These are phyloP conservation scores for Bacterosira constricta DNA, from an alignment of 108 stramenopile species.

Conservation along the genomic window DNA sequence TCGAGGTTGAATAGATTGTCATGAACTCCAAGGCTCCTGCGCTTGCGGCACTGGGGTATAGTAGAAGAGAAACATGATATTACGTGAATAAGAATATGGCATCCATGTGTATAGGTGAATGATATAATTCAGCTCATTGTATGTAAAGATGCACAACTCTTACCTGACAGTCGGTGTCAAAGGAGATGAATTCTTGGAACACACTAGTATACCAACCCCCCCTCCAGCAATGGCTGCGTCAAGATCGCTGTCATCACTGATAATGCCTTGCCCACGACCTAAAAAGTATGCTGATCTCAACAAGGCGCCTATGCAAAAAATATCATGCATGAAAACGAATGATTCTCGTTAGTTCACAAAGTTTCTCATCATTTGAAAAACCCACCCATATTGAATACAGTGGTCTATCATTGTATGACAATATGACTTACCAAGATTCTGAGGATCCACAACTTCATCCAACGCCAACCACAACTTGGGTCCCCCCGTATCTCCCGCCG, in stretches of 20 bases:
- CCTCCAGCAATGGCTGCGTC: neutral
- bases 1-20: conserved; percentile 73
- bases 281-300: conserved; percentile 85
- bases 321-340: neutral
- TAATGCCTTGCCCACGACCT: conserved; percentile 47
- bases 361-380: too few species aligned
- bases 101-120: too few species aligned
- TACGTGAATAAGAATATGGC: too few species aligned
- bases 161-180: conserved; percentile 61
- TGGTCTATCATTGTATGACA: too few species aligned
- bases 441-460: conserved; percentile 94
- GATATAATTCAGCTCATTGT: too few species aligned
- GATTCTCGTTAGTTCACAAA: too few species aligned
- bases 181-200: conserved; percentile 90
- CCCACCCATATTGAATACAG: too few species aligned
- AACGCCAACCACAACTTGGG: conserved; percentile 81
- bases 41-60: conserved; percentile 82
- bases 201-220: conserved; percentile 70
- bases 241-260: conserved; percentile 11
- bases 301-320: conserved; percentile 44
- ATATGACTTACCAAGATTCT: conserved; percentile 82
- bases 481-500: conserved; percentile 4
- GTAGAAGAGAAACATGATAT: too few species aligned
- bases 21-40: conserved; percentile 87
- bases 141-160: too few species aligned